Evolutionary conservation across 345 rosid genomes (phyloP), one percentile per base, ranked within the genome.

Genomic region (Moringa oleifera): DNA sequence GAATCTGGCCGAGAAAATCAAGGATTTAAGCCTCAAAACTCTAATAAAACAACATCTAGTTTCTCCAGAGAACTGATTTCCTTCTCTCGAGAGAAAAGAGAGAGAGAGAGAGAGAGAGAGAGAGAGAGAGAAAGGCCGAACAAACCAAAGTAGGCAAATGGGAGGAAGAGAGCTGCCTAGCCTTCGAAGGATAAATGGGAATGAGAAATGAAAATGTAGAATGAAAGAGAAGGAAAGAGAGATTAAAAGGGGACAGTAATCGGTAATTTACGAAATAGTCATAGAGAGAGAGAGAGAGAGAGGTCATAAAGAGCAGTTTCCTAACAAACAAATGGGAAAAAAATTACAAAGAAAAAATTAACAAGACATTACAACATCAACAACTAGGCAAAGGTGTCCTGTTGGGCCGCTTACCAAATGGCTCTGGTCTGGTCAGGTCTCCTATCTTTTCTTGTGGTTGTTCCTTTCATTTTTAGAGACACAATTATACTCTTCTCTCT

Each of bases 341-440:
- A n/a, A n/a, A n/a, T 28, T 28, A 28, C 33, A 28, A 28, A 4
- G 47, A 51, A 51, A n/a, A 0, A 13, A 54, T 45, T 24, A 24
- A 57, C 41, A 71, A 36, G 17, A 53, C 11, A 33, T 11, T 4
- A 18, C 57, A 51, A 46, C 63, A 63, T 17, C 50, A 63, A 52
- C 60, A 63, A 58, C 28, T 25, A n/a, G 51, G 51, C 51, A 56
- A 47, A 58, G 63, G 62, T 33, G 55, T 61, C 58, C 55, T 55
- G 59, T 55, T 66, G 73, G 72, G 64, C 77, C 72, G 75, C 76
- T 73, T 60, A 67, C 70, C 81, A 61, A 49, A 58, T 59, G 59
- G 53, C 53, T 53, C 49, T 1, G 17, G 12, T 59, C 54, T 31
- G 41, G 61, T 71, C 54, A 11, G 37, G 37, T 33, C 37, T 5